These are phyloP conservation scores for Drosera spatulata DNA, from an alignment of 179 eudicot species.

Conservation along the genomic window DNA sequence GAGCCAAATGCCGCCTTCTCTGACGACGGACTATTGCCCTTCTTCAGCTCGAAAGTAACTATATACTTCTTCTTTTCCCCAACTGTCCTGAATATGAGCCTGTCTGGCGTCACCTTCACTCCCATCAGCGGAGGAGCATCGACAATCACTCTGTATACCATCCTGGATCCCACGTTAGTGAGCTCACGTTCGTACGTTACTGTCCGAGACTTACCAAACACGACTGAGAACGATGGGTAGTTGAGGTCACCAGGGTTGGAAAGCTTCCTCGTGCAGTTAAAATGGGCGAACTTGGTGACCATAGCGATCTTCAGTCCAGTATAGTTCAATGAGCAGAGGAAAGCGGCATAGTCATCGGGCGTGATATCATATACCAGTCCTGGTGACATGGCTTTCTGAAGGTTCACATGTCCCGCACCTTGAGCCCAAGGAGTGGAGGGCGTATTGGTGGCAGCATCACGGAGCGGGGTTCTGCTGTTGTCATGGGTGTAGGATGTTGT, in stretches of 20 bases:
- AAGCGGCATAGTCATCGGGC: constrained; percentile 39
- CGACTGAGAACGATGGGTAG: constrained; percentile 82
- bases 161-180: constrained; percentile 70
- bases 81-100: constrained; percentile 48
- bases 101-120: constrained; percentile 57
- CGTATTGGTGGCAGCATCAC: constrained; percentile 48
- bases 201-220: constrained; percentile 43
- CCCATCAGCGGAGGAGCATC: constrained; percentile 41
- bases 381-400: constrained; percentile 71
- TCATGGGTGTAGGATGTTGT: constrained; percentile 80
- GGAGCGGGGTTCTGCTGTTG: constrained; percentile 58
- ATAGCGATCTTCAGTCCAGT: constrained; percentile 31
- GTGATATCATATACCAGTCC: constrained; percentile 78
- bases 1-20: constrained; percentile 45
- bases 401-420: constrained; percentile 91
- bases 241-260: constrained; percentile 71
- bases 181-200: constrained; percentile 55
- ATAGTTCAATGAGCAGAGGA: constrained; percentile 76
- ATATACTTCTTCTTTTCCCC: constrained; percentile 75
- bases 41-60: constrained; percentile 55
- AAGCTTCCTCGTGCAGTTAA: constrained; percentile 45
- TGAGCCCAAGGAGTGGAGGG: constrained; percentile 63
- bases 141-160: constrained; percentile 35
- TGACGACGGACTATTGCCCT: constrained; percentile 19
- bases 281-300: constrained; percentile 42